Evolutionary conservation across 2,329 filamentous ascomycete species (phyloP).

Genomic region (Aspergillus ochraceoroseus): DNA sequence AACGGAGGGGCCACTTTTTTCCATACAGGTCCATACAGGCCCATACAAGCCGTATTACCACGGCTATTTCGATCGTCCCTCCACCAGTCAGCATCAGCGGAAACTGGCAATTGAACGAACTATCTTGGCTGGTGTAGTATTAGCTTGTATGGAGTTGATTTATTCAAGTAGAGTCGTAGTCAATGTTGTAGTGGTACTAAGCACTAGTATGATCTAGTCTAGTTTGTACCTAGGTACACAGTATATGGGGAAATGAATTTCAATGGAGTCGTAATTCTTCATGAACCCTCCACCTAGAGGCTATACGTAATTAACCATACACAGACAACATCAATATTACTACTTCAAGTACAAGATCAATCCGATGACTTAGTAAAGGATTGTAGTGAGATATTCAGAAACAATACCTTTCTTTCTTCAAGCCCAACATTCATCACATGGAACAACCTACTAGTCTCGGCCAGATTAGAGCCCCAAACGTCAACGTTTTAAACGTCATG

Average conservation of each 20-base stretch:
- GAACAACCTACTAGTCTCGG: no score
- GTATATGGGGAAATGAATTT: constrained; percentile 8
- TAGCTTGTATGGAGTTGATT: constrained; percentile 6
- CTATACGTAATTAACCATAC: no score
- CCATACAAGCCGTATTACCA: constrained; percentile 16
- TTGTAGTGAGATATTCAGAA: no score
- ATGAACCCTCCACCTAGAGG: no score
- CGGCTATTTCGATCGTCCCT: constrained; percentile 14
- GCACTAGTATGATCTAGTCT: constrained; percentile 5
- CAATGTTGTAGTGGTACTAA: constrained; percentile 3
- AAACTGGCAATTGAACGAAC: constrained; percentile 11
- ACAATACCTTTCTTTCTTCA: no score
- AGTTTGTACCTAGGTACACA: no score
- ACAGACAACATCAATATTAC: no score
- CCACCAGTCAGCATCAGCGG: constrained; percentile 12
- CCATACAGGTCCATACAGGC: no score
- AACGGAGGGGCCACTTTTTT: constrained; percentile 8
- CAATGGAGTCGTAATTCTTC: constrained; percentile 1
- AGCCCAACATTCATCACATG: no score
- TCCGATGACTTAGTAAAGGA: no score
- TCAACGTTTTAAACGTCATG: constrained; percentile 7
- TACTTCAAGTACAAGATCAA: no score
- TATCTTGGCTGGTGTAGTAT: constrained; percentile 10
- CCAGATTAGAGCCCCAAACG: no score
- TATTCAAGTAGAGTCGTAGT: constrained; percentile 2